Percentiles rank a stretch among this genome's conserved stretches.
phyloP scores from a whole-genome alignment of 257 asterid species.

The Forsythia suspensa region DNA sequence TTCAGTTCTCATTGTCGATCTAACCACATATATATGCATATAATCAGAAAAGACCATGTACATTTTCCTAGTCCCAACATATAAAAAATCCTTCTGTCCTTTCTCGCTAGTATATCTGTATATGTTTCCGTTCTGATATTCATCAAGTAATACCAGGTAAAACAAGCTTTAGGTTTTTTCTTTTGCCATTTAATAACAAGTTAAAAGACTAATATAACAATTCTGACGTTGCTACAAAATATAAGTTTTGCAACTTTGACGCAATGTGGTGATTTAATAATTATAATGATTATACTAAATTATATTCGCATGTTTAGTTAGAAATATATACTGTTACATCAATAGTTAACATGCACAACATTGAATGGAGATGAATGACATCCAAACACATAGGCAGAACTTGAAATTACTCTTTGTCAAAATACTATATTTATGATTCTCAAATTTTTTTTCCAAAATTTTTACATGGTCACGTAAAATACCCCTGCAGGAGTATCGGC shows the following conservation, averaged over 20 bases:
- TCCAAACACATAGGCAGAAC: neutral
- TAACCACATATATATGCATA: no score
- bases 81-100: neutral
- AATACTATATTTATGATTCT: neutral
- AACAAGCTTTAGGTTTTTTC: constrained; percentile 2
- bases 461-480: neutral
- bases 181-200: neutral
- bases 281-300: neutral
- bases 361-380: neutral
- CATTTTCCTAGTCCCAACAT: neutral
- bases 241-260: neutral
- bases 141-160: neutral
- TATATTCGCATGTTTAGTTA: neutral
- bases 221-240: constrained; percentile 13
- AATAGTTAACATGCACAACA: neutral
- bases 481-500: constrained; percentile 6
- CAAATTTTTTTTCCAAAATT: neutral
- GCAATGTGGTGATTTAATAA: neutral
- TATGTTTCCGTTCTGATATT: constrained; percentile 8
- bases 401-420: neutral
- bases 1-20: neutral
- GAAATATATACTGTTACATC: neutral
- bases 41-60: neutral
- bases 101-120: neutral
- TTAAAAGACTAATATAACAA: constrained; percentile 4